Evolutionary conservation across 768 basidiomycete species (phyloP).

Genomic region (Trametes maxima): DNA sequence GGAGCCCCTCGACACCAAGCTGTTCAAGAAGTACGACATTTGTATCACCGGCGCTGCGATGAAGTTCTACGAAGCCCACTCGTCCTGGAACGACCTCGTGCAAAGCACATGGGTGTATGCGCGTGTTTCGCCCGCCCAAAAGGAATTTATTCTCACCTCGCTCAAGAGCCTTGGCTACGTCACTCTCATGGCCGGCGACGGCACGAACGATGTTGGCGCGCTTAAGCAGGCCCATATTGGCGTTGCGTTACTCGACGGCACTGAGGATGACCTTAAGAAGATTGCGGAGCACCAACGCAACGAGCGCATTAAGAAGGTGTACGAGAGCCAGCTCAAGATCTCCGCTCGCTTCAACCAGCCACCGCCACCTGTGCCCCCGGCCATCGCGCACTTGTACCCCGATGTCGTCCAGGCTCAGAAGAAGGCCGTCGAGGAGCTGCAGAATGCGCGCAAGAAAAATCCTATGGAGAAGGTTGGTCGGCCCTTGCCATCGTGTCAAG

Average conservation of each 20-base stretch:
- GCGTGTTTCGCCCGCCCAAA: constrained; percentile 93
- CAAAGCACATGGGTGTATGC: constrained; percentile 99
- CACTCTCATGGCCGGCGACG: constrained; percentile 98
- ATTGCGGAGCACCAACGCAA: constrained; percentile 91
- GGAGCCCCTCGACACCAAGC: constrained; percentile 71
- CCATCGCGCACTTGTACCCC: constrained; percentile 86
- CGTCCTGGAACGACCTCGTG: constrained; percentile 80
- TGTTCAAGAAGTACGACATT: constrained; percentile 91
- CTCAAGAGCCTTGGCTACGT: constrained; percentile 87
- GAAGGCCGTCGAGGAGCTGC: constrained; percentile 67
- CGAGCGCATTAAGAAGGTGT: constrained; percentile 94
- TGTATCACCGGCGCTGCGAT: constrained; percentile 95
- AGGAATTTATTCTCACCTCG: constrained; percentile 92
- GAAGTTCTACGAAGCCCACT: constrained; percentile 75
- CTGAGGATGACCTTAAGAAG: constrained; percentile 86
- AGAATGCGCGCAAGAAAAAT: constrained; percentile 72
- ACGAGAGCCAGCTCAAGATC: constrained; percentile 92
- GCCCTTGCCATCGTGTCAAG: background rate
- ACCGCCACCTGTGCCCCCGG: constrained; percentile 90
- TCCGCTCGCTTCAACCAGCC: constrained; percentile 89
- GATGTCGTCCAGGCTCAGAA: constrained; percentile 90
- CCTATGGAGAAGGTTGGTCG: constrained; percentile 84
- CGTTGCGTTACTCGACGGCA: constrained; percentile 89
- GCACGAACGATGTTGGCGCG: constrained; percentile 98
- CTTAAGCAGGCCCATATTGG: constrained; percentile 98